phyloP scores from a whole-genome alignment of 768 basidiomycete species.

The Daedaleopsis nitida region DNA sequence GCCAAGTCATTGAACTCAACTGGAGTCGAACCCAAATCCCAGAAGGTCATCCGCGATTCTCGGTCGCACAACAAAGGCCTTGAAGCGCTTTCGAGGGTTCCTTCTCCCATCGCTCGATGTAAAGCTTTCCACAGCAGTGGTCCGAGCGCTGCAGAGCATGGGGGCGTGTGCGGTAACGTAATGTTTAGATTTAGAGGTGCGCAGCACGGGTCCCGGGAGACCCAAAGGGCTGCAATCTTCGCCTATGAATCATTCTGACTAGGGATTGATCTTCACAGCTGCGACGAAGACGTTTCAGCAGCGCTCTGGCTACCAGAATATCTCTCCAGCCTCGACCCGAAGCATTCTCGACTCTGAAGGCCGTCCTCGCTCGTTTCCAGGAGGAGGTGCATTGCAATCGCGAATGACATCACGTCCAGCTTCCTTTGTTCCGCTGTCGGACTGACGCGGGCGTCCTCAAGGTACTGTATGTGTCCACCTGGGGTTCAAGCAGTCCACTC shows the following conservation, averaged over 20 bases:
- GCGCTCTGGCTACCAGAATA: no score
- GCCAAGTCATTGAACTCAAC: no score
- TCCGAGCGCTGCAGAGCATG: background rate
- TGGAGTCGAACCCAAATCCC: background rate
- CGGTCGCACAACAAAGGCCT: background rate
- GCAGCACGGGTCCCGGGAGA: no score
- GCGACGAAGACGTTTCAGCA: no score
- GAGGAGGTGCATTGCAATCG: background rate
- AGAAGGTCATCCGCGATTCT: background rate
- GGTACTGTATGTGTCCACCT: background rate
- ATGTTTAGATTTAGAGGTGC: background rate
- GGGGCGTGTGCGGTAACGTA: background rate
- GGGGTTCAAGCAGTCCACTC: background rate
- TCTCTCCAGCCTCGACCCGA: no score
- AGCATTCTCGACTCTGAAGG: no score
- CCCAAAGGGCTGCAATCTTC: no score
- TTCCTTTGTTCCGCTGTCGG: background rate
- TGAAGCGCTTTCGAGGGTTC: background rate
- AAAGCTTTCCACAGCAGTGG: background rate
- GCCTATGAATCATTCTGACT: no score
- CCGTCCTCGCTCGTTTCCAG: no score
- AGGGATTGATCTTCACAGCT: no score
- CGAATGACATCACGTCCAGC: background rate
- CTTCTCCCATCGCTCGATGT: background rate
- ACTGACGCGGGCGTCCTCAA: no score